Evolutionary conservation across 768 basidiomycete species (phyloP), one percentile per base, ranked within the genome.

Genomic region (Coprinellus aureogranulatus): DNA sequence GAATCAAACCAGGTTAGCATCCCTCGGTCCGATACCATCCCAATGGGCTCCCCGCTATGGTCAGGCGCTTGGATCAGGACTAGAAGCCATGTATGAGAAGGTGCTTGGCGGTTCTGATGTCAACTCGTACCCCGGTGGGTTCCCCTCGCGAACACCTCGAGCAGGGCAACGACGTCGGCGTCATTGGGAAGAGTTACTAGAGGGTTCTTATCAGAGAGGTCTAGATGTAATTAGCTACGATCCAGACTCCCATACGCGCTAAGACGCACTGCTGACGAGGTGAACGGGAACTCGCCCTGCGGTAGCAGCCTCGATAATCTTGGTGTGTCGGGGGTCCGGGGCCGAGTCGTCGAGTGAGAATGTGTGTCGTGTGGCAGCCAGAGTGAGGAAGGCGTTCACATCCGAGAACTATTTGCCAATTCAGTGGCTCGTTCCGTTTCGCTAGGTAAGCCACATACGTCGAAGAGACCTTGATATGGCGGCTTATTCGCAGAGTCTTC

Each of bases 181-280:
- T 85, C 80, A 57, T 88, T 71, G 0, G 86, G 79, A 6, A 91
- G 68, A 22, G 75, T 75, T 54, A 88, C 81, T 28, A 92, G 76
- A 9, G 88, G 86, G 59, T 93, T 92, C 77, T 93, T 93, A 70
- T 91, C 88, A 12, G 91, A 92, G 31, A 92, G 76, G 70, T 93
- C 91, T 93, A 48, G 5, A 47, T 26, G n/a, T 9, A 28, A 46
- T 53, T 40, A 59, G 63, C 18, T 42, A 31, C 53, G 55, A 44
- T 59, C 52, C 18, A 47, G 26, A 30, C 14, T 30, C n/a, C 20
- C n/a, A 48, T n/a, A 40, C 47, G 10, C 12, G 30, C 34, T 30
- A 2, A 12, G 23, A 70, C 88, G 63, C 64, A 92, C 91, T 88
- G 78, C 88, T 88, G 53, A 92, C 88, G 51, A 92, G 84, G 41